A percentile compares a stretch with the other conserved stretches of the same genome.
phyloP scores from a whole-genome alignment of 805 yeast species.

The Cyberlindnera mississippiensis region DNA sequence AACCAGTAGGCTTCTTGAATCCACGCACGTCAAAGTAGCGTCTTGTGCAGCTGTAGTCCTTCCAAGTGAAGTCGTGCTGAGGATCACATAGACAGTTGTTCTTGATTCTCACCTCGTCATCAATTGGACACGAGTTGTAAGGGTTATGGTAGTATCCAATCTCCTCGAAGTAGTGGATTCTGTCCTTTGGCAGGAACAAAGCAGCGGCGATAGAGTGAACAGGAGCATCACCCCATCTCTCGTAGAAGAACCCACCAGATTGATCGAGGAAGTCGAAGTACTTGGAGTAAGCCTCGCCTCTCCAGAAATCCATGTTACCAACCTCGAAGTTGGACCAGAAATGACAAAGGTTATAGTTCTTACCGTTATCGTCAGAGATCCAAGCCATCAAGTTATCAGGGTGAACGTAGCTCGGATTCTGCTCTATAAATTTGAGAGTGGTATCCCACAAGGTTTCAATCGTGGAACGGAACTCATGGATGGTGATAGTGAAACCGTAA shows the following conservation, averaged over 20 bases:
- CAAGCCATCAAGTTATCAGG: constrained; percentile 64
- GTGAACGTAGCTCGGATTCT: constrained; percentile 56
- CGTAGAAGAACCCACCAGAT: constrained; percentile 89
- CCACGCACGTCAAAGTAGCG: constrained; percentile 55
- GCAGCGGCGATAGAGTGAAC: constrained; percentile 87
- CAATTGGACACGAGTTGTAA: constrained; percentile 74
- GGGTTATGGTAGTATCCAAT: constrained; percentile 85
- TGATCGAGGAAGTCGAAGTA: constrained; percentile 74
- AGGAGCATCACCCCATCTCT: constrained; percentile 95
- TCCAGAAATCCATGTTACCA: constrained; percentile 71
- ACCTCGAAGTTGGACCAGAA: constrained; percentile 92
- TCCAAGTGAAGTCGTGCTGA: constrained; percentile 69
- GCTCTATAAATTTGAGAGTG: constrained; percentile 55
- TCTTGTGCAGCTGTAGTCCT: constrained; percentile 66
- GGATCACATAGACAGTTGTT: constrained; percentile 74
- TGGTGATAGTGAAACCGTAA: constrained; percentile 75
- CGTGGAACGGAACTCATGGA: constrained; percentile 70
- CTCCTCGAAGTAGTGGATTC: constrained; percentile 78
- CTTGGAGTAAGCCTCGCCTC: constrained; percentile 61
- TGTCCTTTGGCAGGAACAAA: constrained; percentile 63
- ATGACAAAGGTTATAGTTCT: constrained; percentile 75
- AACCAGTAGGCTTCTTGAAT: constrained; percentile 59
- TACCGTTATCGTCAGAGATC: constrained; percentile 68
- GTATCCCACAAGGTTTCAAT: constrained; percentile 75
- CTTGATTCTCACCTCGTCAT: constrained; percentile 50